Percentiles rank a stretch among this genome's conserved stretches.
These are phyloP conservation scores for Pezicula neosporulosa DNA, from an alignment of 2,329 filamentous ascomycete species.

Conservation along the genomic window DNA sequence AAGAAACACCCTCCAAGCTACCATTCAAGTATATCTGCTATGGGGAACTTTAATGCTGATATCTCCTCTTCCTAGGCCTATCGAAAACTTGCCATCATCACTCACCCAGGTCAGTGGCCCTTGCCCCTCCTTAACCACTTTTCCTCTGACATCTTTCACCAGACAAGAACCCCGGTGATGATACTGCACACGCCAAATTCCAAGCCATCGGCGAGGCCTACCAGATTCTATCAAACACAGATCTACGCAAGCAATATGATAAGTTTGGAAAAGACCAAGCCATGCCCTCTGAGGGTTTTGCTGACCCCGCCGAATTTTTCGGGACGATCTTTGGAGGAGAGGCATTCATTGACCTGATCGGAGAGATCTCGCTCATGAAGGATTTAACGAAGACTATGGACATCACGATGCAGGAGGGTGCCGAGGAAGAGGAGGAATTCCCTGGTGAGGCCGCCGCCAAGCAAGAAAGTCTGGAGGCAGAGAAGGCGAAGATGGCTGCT, in stretches of 20 bases:
- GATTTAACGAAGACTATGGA: slow-evolving; percentile 98
- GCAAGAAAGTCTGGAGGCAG: slow-evolving; percentile 45
- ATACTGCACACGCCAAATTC: slow-evolving; percentile 89
- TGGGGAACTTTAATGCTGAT: not conserved
- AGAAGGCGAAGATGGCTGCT: slow-evolving; percentile 23
- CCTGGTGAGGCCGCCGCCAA: slow-evolving; percentile 55
- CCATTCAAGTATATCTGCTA: not conserved
- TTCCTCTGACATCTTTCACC: slow-evolving; percentile 6
- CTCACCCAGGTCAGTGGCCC: slow-evolving; percentile 51
- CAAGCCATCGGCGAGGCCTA: slow-evolving; percentile 77
- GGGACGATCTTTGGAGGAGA: slow-evolving; percentile 97
- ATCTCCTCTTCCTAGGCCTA: slow-evolving; percentile 58
- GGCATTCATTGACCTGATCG: slow-evolving; percentile 93
- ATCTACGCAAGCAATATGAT: slow-evolving; percentile 89
- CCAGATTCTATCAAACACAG: slow-evolving; percentile 80
- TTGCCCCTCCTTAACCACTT: not conserved
- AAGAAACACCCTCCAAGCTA: not conserved
- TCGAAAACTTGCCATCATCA: slow-evolving; percentile 88
- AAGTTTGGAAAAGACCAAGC: slow-evolving; percentile 96
- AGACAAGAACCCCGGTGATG: slow-evolving; percentile 98
- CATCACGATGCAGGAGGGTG: slow-evolving; percentile 81
- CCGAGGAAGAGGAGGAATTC: slow-evolving; percentile 63
- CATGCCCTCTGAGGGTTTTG: slow-evolving; percentile 86
- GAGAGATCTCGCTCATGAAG: slow-evolving; percentile 98
- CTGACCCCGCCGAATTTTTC: slow-evolving; percentile 97